Percentiles rank a stretch among this genome's conserved stretches.
Evolutionary conservation across 192 early-diverging fungal species (phyloP).

Genomic region (Phycomyces nitens): DNA sequence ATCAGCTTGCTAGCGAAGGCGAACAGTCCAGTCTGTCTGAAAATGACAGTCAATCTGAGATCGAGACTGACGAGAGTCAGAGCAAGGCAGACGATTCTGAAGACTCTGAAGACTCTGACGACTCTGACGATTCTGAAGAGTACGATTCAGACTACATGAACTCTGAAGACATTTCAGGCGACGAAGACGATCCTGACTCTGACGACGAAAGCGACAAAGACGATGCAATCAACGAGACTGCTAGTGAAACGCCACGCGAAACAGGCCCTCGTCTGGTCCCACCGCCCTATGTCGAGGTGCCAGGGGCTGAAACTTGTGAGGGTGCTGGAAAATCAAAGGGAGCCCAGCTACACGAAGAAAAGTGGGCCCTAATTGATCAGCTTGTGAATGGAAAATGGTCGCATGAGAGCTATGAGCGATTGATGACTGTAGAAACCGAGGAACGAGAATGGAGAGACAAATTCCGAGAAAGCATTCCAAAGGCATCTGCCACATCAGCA

Average conservation of each 20-base stretch:
- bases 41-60: too few species aligned
- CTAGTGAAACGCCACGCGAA: background rate
- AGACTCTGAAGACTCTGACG: background rate
- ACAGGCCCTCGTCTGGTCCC: background rate
- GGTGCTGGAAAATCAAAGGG: background rate
- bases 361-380: background rate
- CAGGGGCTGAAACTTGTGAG: background rate
- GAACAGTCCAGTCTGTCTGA: too few species aligned
- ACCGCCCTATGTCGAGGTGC: background rate
- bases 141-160: background rate
- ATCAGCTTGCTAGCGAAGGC: too few species aligned
- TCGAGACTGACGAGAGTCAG: background rate
- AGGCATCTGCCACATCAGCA: background rate
- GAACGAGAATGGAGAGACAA: background rate
- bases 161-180: background rate
- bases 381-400: background rate
- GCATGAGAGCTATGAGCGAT: background rate
- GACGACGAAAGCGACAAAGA: background rate
- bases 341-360: background rate
- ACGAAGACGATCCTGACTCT: background rate
- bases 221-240: background rate
- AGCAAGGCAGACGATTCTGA: background rate
- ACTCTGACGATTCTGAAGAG: background rate
- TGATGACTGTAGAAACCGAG: background rate
- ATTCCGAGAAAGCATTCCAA: background rate